Base-by-base conservation (phyloP, 495 filamentous ascomycete genomes). In the Xylaria scruposa region DNA sequence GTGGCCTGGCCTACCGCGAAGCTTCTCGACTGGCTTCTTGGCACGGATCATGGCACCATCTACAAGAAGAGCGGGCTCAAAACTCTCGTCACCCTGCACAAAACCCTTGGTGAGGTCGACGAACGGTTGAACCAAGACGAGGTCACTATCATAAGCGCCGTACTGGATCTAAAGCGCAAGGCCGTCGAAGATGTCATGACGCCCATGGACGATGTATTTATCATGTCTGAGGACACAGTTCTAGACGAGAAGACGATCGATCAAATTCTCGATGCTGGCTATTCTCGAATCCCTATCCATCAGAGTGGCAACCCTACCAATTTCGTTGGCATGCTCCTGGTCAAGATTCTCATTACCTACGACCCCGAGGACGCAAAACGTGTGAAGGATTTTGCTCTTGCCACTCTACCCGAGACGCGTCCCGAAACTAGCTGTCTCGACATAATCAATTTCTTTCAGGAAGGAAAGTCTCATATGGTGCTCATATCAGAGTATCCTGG, bases 371-470 rank as follows among this genome's bases (percentile, higher is more conserved):
- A 99, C 76, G 88, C 86, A 74, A 93, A 90, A 74, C 86, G 86
- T 5, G 96, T 99, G 24, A 87, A 90, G 44, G 94, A 98, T 64
- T 98, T 99, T 80, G 90, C 94, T 2, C 83, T 99, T 68, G 96
- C 97, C 40, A 98, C 96, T 0, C 86, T 99, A 0, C 97, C 97
- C 3, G 96, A 99, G 81, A 99, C 96, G 3, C 88, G 93, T 10
- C 93, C 97, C 0, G 93, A 97, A 75, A 98, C 96, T 0, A 97
- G 94, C 80, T 99, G 96, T 79, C 83, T 99, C 53, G 96, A 99
- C 78, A 99, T 98, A 73, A 91, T 99, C 79, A 99, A 99, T 83
- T 99, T 97, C 83, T 99, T 99, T 83, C 96, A 99, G 79, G 95
- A 99, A 82, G 96, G 96, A 65, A 98, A 98, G 79, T 97, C 94